phyloP scores from a whole-genome alignment of 2,329 filamentous ascomycete genomes.

The Moelleriella libera region DNA sequence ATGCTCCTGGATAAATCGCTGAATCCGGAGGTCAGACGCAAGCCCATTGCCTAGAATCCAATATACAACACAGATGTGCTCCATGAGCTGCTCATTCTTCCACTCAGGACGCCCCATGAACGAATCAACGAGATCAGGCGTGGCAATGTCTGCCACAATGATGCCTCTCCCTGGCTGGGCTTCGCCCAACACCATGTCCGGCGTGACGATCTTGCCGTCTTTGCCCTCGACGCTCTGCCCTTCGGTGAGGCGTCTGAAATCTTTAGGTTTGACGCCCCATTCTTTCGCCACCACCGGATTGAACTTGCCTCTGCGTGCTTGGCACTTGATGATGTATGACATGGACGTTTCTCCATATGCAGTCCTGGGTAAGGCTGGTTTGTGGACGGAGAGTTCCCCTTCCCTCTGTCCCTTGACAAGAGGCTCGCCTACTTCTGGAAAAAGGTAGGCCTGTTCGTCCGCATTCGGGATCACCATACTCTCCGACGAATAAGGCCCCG shows the following conservation, averaged over 20 bases:
- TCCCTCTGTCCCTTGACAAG: neutral
- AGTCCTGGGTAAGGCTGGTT: conserved; percentile 47
- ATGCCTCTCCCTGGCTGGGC: conserved; percentile 56
- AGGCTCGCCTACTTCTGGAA: conserved; percentile 8
- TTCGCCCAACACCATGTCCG: conserved; percentile 73
- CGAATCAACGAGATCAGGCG: conserved; percentile 51
- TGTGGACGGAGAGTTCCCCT: conserved; percentile 10
- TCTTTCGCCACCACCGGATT: conserved; percentile 47
- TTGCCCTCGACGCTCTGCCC: conserved; percentile 50
- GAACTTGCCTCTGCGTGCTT: conserved; percentile 71
- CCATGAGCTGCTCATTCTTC: conserved; percentile 48
- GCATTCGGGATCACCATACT: conserved; percentile 8
- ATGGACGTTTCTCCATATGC: conserved; percentile 52
- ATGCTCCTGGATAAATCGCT: conserved; percentile 53
- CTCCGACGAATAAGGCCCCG: conserved; percentile 35
- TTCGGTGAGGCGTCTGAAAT: conserved; percentile 45
- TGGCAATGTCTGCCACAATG: conserved; percentile 68
- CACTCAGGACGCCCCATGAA: conserved; percentile 63
- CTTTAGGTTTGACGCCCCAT: conserved; percentile 44
- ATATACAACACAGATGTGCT: conserved; percentile 52
- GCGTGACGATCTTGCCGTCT: conserved; percentile 57
- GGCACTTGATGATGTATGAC: conserved; percentile 74
- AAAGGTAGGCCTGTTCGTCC: conserved; percentile 13
- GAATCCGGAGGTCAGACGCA: conserved; percentile 44
- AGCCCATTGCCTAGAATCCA: conserved; percentile 72